Evolutionary conservation across 371 early-diverging fungal genomes (phyloP).

Genomic region (Mortierella sp.): DNA sequence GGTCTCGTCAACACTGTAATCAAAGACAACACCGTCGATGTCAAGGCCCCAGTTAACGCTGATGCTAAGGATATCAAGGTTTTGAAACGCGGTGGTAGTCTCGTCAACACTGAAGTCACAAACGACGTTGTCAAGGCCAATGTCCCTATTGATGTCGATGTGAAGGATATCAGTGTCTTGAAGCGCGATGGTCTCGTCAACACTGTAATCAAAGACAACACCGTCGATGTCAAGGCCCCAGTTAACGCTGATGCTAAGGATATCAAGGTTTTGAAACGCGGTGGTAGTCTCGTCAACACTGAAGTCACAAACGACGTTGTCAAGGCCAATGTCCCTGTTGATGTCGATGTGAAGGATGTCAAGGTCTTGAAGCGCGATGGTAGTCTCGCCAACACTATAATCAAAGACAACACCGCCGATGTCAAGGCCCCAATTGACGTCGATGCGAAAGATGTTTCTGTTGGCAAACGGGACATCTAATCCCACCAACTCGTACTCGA

Average conservation of each 20-base stretch:
- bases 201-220: neutral
- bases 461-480: neutral
- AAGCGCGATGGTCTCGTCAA: too few relatives aligned
- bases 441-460: neutral
- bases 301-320: neutral
- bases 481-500: too few relatives aligned
- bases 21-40: constrained; percentile 4
- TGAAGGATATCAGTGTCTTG: too few relatives aligned
- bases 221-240: neutral
- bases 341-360: neutral
- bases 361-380: neutral
- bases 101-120: neutral
- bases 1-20: neutral
- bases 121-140: neutral
- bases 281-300: neutral
- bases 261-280: neutral
- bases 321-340: constrained; percentile 1
- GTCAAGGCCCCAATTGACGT: neutral
- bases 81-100: neutral
- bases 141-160: neutral
- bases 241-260: neutral
- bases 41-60: neutral
- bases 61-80: neutral
- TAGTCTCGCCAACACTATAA: neutral
- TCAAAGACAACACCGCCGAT: neutral